Percentiles rank a stretch among this genome's conserved stretches.
Evolutionary conservation across 1,139 yeast species (phyloP).

Genomic region (Pichia norvegensis): DNA sequence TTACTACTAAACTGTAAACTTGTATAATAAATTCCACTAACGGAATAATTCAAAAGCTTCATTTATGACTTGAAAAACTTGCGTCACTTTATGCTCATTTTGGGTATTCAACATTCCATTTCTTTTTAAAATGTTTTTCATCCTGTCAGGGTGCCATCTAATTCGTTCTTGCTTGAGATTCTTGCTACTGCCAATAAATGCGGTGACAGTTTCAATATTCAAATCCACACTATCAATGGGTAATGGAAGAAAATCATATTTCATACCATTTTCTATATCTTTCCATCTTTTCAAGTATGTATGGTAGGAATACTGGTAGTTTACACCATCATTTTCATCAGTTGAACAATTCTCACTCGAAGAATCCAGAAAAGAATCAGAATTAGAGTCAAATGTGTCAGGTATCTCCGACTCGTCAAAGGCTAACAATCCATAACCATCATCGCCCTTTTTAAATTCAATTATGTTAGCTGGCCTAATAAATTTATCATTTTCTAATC

Average conservation of each 20-base stretch:
- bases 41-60: constrained; percentile 27
- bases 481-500: neutral
- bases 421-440: constrained; percentile 30
- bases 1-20: neutral
- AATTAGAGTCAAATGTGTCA: neutral
- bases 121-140: constrained; percentile 21
- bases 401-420: constrained; percentile 13
- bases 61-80: constrained; percentile 34
- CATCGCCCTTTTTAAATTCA: constrained; percentile 31
- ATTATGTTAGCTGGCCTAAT: neutral
- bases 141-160: constrained; percentile 65
- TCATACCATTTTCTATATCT: constrained; percentile 6
- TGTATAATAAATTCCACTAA: neutral
- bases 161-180: constrained; percentile 43
- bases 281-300: constrained; percentile 28
- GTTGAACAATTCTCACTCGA: neutral
- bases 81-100: constrained; percentile 25
- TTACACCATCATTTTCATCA: neutral
- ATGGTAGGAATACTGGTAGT: constrained; percentile 14
- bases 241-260: constrained; percentile 10
- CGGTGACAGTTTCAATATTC: constrained; percentile 15
- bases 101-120: constrained; percentile 3
- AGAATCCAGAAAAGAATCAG: neutral
- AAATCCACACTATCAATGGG: constrained; percentile 20
- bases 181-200: constrained; percentile 22